Evolutionary conservation across 2,329 filamentous ascomycete species (phyloP).

Genomic region (Arachnopeziza araneosa): DNA sequence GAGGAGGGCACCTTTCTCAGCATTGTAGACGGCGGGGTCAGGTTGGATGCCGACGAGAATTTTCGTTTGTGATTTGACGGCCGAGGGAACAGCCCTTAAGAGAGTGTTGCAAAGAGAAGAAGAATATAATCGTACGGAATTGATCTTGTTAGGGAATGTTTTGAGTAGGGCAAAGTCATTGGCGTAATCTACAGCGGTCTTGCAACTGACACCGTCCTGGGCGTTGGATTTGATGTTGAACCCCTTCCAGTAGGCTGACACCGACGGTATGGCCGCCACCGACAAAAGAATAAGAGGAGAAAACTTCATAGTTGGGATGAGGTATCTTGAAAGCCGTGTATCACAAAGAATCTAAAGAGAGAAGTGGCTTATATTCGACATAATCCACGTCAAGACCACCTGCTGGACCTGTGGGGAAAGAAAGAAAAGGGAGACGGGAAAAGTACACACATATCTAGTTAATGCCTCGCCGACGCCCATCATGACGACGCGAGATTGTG

Average conservation of each 20-base stretch:
- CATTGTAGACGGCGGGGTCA: constrained; percentile 55
- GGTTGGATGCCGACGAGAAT: constrained; percentile 77
- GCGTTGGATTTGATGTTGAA: constrained; percentile 38
- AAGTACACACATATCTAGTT: not conserved
- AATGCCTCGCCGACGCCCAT: not conserved
- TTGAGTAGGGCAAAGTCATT: not conserved
- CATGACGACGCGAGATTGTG: not conserved
- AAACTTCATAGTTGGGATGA: not conserved
- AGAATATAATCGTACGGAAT: constrained; percentile 5
- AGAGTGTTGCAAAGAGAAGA: constrained; percentile 40
- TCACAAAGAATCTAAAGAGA: not conserved
- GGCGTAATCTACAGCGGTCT: not conserved
- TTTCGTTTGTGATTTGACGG: constrained; percentile 71
- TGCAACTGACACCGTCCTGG: constrained; percentile 34
- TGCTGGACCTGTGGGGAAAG: not conserved
- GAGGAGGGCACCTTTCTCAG: constrained; percentile 69
- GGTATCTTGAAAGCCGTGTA: not conserved
- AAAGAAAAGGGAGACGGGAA: not conserved
- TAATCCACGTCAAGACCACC: not conserved
- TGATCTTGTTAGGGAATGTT: constrained; percentile 11
- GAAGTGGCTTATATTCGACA: not conserved
- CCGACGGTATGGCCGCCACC: not conserved
- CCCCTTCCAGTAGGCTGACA: constrained; percentile 35
- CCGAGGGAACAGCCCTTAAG: constrained; percentile 73
- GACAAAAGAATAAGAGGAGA: not conserved